Evolutionary conservation across 2,329 filamentous ascomycete species (phyloP).

Genomic region (Cordyceps javanica): DNA sequence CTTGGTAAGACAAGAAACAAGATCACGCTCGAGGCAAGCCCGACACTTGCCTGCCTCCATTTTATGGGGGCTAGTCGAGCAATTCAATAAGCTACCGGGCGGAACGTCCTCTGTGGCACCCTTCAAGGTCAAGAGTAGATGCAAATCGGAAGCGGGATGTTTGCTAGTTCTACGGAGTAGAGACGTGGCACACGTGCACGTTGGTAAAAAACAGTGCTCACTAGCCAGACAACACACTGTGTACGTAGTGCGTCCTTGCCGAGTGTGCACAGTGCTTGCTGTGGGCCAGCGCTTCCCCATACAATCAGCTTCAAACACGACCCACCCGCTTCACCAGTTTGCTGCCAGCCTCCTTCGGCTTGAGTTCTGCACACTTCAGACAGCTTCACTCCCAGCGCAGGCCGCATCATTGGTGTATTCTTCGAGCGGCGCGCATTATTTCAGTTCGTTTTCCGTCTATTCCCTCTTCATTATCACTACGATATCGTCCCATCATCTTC

Average conservation of each 20-base stretch:
- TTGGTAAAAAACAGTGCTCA: background rate
- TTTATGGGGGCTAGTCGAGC: too few relatives aligned
- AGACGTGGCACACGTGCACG: background rate
- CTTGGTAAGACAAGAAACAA: too few relatives aligned
- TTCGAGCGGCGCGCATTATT: conserved; percentile 7
- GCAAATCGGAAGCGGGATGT: background rate
- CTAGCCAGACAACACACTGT: background rate
- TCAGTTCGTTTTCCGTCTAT: conserved; percentile 9
- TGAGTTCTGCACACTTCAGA: conserved; percentile 3
- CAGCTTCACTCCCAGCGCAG: conserved; percentile 7
- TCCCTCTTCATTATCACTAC: background rate
- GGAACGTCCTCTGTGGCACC: background rate
- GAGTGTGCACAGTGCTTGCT: background rate
- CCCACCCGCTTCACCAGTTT: conserved; percentile 3
- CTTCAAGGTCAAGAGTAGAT: background rate
- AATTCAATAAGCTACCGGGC: too few relatives aligned
- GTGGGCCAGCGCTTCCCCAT: background rate
- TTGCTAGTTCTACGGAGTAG: background rate
- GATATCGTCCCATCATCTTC: conserved; percentile 3
- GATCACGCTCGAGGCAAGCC: too few relatives aligned
- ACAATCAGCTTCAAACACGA: conserved; percentile 6
- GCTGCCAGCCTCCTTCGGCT: conserved; percentile 7
- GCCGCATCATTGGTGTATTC: conserved; percentile 9
- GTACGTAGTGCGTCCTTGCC: too few relatives aligned
- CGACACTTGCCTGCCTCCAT: too few relatives aligned